Base-by-base conservation (phyloP, 306 rosid genomes). In the Sphenostylis stenocarpa region DNA sequence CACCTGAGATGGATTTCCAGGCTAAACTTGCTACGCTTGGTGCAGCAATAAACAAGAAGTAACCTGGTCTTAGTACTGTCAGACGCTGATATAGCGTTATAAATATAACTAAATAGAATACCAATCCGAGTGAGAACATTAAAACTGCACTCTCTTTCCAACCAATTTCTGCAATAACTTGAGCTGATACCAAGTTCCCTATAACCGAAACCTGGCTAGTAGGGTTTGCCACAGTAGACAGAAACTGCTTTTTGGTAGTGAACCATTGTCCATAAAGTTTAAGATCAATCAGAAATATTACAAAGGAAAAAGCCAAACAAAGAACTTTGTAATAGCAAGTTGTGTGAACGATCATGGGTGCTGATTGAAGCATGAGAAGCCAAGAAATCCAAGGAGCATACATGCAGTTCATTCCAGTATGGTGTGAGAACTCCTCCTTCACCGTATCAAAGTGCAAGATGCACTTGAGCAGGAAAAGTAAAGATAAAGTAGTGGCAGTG, bases 11-110 rank as follows among this genome's bases (percentile, higher is more conserved):
- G 41, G 90, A 80, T 70, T 81, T 84, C 90, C 87, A 84, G 31
- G 91, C 81, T n/a, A 90, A 23, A 73, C 88, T 82, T 55, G 88
- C 91, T 77, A 84, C 21, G 86, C 94, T 84, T 57, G 90, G 87
- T 47, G 86, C 86, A 9, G 83, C 94, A 20, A 87, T 76, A 77
- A 72, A 86, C 83, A 86, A 80, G 58, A 86, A 86, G 64, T 77
- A 90, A 44, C 87, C 67, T 8, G 90, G 90, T 61, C 86, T 76
- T 31, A 72, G 52, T 58, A 26, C 73, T 16, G 51, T 77, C 4
- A 88, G 87, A 51, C 84, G 84, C 76, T 85, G 91, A 66, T 85
- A 83, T 7, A 82, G 83, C 0, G 90, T 87, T 23, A 83, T 75
- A 20, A 84, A 89, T 26, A 85, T 87, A 24, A 85, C 64, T 6